Base-by-base conservation (phyloP, 1,284 basidiomycete species). In the Tilletia indica region DNA sequence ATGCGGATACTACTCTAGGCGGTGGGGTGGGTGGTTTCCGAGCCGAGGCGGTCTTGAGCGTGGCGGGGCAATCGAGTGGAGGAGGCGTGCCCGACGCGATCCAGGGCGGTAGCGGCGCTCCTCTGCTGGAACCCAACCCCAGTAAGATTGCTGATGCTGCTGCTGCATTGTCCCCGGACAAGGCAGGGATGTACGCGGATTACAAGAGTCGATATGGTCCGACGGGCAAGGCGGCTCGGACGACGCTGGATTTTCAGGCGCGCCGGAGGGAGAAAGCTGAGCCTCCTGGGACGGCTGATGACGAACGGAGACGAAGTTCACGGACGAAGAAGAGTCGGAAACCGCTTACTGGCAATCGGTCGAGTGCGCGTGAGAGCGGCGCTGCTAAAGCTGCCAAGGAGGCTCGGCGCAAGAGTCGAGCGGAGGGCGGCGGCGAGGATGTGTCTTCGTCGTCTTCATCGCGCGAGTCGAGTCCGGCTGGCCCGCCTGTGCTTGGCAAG, bases 401-500 rank as follows among this genome's bases (percentile, higher is more conserved):
- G 25, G 25, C 25, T 31, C 25, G 25, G 25, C 25, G 25, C 25
- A 31, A 31, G 25, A 31, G 25, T 31, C 25, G 25, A 31, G 25
- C 25, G 25, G 25, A 31, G 25, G 25, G 25, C 25, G 25, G 25
- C 0, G 42, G 42, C 42, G 42, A 45, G 42, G 42, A 45, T 9
- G 42, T 8, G 9, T 45, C 42, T 8, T 45, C 42, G 42, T 64
- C 61, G 19, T 64, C 61, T 16, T 34, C 25, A 9, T 64, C 61
- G 31, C 61, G 61, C 34, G 34, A 38, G 9, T 64, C 61, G n/a
- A 64, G 74, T 48, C 78, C 77, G 11, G 69, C 73, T 16, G 82
- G 79, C 5, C 82, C 82, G 16, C 79, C 80, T 73, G 83, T 83
- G 76, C 74, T 84, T 2, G 82, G 82, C 39, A 82, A 82, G 64